Conservation (phyloP, 2,329 filamentous ascomycete genomes). For the Nothomitra cinnamomea region DNA sequence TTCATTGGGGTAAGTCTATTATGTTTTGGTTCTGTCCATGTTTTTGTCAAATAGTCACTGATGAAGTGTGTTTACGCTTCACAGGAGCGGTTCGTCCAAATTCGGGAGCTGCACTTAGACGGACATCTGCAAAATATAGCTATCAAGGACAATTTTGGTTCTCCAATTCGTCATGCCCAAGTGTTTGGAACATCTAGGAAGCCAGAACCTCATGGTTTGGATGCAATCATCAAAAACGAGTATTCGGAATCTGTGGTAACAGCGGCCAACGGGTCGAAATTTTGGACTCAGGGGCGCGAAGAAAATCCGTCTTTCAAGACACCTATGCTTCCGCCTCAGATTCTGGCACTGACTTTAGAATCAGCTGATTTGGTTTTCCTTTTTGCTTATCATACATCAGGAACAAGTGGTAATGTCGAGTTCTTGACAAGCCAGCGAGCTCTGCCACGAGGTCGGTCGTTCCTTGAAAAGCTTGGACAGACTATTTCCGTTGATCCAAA, state of each 20-base stretch:
- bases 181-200: conserved; percentile 45
- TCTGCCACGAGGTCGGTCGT: conserved; percentile 37
- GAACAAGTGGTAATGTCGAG: conserved; percentile 29
- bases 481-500: conserved; percentile 64
- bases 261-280: conserved; percentile 6
- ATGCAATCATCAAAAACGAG: conserved; percentile 14
- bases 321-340: conserved; percentile 49
- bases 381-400: conserved; percentile 34
- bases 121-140: conserved; percentile 59
- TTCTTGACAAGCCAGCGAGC: conserved; percentile 46
- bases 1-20: conserved; percentile 56
- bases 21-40: too few species aligned
- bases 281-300: conserved; percentile 2
- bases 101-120: conserved; percentile 55
- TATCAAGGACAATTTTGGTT: conserved; percentile 63
- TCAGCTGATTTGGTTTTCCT: conserved; percentile 61
- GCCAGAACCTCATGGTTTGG: conserved; percentile 17
- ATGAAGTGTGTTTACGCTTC: conserved; percentile 7
- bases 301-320: conserved; percentile 10
- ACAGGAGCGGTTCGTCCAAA: conserved; percentile 61
- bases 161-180: conserved; percentile 60
- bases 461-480: conserved; percentile 39
- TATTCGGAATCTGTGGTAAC: conserved; percentile 13
- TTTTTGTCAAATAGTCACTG: conserved; percentile 13
- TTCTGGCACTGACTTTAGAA: conserved; percentile 61